Percentiles rank a stretch among this genome's conserved stretches.
These are phyloP conservation scores for Alternaria incomplexa DNA, from an alignment of 2,329 filamentous ascomycete species.

Conservation along the genomic window DNA sequence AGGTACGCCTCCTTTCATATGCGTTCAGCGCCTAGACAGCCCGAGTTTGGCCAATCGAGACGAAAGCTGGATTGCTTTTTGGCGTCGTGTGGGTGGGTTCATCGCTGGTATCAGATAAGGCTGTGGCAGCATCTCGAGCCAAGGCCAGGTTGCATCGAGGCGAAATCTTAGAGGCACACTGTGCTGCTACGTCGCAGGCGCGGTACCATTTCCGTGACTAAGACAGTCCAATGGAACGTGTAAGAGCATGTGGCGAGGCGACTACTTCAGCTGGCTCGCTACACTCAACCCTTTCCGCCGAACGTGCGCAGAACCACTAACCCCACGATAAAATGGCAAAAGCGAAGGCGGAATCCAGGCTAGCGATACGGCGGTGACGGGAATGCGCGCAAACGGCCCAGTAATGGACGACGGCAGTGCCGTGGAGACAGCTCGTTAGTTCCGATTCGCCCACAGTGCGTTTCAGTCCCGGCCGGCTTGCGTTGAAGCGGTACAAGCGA, in stretches of 20 bases:
- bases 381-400: neutral
- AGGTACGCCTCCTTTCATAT: neutral
- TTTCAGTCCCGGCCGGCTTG: slow-evolving; percentile 5
- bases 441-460: slow-evolving; percentile 1
- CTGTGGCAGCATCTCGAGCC: slow-evolving; percentile 6
- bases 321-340: slow-evolving; percentile 1
- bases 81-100: slow-evolving; percentile 1
- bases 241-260: neutral
- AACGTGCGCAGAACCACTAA: slow-evolving; percentile 2
- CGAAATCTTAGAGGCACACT: neutral
- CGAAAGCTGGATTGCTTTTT: neutral
- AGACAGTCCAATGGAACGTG: neutral
- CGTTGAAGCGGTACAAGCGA: slow-evolving; percentile 2
- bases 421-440: neutral
- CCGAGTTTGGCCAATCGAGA: neutral
- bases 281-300: slow-evolving; percentile 9
- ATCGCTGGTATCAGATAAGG: slow-evolving; percentile 16
- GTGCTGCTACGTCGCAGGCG: neutral
- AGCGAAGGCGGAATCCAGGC: neutral
- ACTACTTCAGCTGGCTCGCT: slow-evolving; percentile 7
- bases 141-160: slow-evolving; percentile 11
- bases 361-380: neutral
- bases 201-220: neutral
- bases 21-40: neutral
- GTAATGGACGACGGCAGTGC: slow-evolving; percentile 2